phyloP scores from a whole-genome alignment of 108 stramenopile species.

The Mediolabrus comicus region DNA sequence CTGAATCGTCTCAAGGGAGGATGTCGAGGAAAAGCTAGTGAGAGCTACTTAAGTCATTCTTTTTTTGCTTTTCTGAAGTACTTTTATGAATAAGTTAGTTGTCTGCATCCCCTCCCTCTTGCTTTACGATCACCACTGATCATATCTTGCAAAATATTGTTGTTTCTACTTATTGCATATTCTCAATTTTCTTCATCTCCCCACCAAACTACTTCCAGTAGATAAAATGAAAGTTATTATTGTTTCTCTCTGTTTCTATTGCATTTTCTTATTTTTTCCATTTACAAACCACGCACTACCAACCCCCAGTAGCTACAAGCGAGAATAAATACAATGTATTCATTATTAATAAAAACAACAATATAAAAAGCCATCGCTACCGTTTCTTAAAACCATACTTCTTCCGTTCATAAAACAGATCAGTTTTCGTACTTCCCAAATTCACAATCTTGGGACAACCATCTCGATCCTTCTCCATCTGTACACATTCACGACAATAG shows the following conservation, averaged over 20 bases:
- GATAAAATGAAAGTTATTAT: no score
- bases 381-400: constrained; percentile 94
- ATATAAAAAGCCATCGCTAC: constrained; percentile 26
- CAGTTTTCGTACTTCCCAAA: constrained; percentile 94
- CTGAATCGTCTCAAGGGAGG: not conserved
- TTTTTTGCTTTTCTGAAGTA: not conserved
- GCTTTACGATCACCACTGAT: not conserved
- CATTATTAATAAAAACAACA: not conserved
- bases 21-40: not conserved
- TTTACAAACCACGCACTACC: not conserved
- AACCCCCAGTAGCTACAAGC: not conserved
- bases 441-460: constrained; percentile 99
- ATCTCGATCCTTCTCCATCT: constrained; percentile 95
- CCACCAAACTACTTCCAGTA: not conserved
- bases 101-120: not conserved
- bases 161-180: not conserved
- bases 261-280: not conserved
- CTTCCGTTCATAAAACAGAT: constrained; percentile 98
- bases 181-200: not conserved
- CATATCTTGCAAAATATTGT: not conserved
- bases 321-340: not conserved
- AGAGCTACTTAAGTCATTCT: no score
- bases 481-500: constrained; percentile 96
- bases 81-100: not conserved
- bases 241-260: no score